These are phyloP conservation scores for Stylonectria norvegica DNA, from an alignment of 2,329 filamentous ascomycete species.

Conservation along the genomic window DNA sequence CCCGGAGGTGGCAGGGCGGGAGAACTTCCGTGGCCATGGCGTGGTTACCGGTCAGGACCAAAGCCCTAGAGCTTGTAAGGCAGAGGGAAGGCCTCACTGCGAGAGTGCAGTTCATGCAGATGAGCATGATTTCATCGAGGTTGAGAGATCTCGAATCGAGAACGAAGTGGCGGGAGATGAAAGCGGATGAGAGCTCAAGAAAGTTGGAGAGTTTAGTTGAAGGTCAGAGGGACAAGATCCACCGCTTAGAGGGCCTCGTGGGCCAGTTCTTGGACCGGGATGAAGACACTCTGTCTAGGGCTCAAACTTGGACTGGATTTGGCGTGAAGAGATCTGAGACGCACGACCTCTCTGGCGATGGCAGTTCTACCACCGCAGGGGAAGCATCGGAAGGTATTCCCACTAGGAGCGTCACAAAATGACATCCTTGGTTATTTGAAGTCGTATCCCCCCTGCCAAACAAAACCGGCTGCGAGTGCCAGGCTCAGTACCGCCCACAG, in stretches of 20 bases:
- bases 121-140: conserved; percentile 46
- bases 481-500: conserved; percentile 59
- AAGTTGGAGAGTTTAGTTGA: conserved; percentile 24
- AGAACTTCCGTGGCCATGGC: conserved; percentile 39
- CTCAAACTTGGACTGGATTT: too few relatives aligned
- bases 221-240: conserved; percentile 24
- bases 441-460: conserved; percentile 49
- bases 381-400: conserved; percentile 4
- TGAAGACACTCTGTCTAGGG: too few relatives aligned
- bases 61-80: conserved; percentile 43
- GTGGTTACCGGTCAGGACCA: conserved; percentile 43
- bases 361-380: conserved; percentile 3
- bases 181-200: conserved; percentile 27
- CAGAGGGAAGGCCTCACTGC: conserved; percentile 44
- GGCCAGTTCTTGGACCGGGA: conserved; percentile 2
- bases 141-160: conserved; percentile 35
- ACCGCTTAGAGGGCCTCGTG: conserved; percentile 19
- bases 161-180: conserved; percentile 29
- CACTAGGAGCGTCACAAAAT: neutral
- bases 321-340: conserved; percentile 10
- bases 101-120: conserved; percentile 46
- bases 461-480: conserved; percentile 41
- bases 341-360: conserved; percentile 7
- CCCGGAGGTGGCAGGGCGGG: conserved; percentile 37
- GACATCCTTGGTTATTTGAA: conserved; percentile 27